A percentile compares a stretch with the other conserved stretches of the same genome.
phyloP scores from a whole-genome alignment of 306 rosid species.

The Styphnolobium japonicum region DNA sequence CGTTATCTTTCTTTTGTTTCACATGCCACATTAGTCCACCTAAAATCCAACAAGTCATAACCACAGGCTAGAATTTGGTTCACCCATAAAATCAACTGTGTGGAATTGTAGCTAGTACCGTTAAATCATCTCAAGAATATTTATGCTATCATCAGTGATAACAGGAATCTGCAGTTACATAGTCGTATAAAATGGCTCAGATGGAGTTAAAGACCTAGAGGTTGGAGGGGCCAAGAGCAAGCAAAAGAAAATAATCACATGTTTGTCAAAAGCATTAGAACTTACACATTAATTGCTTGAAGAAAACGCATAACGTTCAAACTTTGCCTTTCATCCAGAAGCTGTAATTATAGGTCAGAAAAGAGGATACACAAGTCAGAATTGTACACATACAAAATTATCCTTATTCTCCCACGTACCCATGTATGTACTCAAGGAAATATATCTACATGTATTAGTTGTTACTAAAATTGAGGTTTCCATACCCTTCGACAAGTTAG shows the following conservation, averaged over 20 bases:
- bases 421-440: background rate
- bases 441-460: background rate
- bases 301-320: constrained; percentile 84
- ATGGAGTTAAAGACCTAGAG: background rate
- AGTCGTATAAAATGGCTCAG: background rate
- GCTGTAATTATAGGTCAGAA: constrained; percentile 45
- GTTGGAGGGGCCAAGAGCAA: background rate
- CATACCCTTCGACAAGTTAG: constrained; percentile 74
- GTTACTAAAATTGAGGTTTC: constrained; percentile 26
- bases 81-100: background rate
- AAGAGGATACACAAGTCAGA: constrained; percentile 21
- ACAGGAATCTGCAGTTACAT: background rate
- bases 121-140: background rate
- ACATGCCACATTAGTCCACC: background rate
- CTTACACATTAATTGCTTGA: constrained; percentile 76
- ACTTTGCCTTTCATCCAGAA: constrained; percentile 83
- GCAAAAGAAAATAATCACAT: background rate
- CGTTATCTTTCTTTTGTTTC: background rate
- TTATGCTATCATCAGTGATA: background rate
- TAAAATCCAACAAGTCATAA: background rate
- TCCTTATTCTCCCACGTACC: background rate
- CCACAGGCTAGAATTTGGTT: constrained; percentile 17
- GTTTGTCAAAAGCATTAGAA: background rate
- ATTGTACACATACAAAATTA: background rate
- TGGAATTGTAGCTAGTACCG: background rate